These are phyloP conservation scores for Ophiostoma perfectum DNA, from an alignment of 2,329 filamentous ascomycete species.

Conservation along the genomic window DNA sequence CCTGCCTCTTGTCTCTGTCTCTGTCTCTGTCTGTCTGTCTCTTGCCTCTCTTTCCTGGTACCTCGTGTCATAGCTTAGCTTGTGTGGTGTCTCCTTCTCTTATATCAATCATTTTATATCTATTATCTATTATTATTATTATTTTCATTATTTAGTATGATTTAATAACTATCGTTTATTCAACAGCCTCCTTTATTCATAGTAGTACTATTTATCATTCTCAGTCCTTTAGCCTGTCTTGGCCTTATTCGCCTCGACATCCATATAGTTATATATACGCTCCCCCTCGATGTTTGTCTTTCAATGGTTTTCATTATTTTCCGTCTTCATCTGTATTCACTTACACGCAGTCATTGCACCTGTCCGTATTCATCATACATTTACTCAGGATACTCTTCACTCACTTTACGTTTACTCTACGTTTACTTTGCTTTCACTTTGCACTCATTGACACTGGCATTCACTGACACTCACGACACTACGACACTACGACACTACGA, in stretches of 20 bases:
- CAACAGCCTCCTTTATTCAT: not conserved
- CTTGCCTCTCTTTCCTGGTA: not conserved
- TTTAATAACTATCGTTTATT: not conserved
- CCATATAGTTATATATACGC: not conserved
- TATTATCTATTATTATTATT: not conserved
- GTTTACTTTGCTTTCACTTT: not conserved
- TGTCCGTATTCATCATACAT: too few species aligned
- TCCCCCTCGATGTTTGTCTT: not conserved
- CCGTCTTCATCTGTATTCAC: not conserved
- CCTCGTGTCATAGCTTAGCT: constrained; percentile 3
- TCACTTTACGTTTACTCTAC: not conserved
- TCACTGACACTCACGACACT: not conserved
- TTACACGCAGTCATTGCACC: not conserved
- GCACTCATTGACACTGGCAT: not conserved
- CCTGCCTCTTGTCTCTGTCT: not conserved
- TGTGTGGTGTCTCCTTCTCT: not conserved
- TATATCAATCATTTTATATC: too few species aligned
- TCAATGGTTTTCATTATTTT: not conserved
- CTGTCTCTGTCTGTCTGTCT: not conserved
- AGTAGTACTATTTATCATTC: not conserved
- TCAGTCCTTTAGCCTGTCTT: too few species aligned
- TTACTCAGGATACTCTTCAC: not conserved
- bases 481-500: not conserved
- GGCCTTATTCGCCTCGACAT: not conserved
- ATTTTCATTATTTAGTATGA: not conserved